Conservation (phyloP, 2,329 filamentous ascomycete genomes). For the Fusarium duplospermum region DNA sequence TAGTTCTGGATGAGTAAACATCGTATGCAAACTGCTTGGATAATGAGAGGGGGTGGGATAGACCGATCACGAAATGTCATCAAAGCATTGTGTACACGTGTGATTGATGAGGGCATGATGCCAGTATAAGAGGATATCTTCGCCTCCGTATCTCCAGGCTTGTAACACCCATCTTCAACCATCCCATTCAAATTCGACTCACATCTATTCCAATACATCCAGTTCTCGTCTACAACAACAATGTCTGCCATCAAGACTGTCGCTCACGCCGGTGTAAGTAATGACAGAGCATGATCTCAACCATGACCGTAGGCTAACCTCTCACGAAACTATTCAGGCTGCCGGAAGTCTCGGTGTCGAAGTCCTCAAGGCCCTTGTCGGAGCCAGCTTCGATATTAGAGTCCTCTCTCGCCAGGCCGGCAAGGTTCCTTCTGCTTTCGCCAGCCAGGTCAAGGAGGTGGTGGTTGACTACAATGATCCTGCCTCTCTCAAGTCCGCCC, state of each 20-base stretch:
- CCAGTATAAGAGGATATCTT: neutral
- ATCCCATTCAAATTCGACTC: neutral
- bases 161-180: neutral
- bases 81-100: neutral
- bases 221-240: neutral
- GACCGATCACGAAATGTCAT: slow-evolving; percentile 7
- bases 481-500: slow-evolving; percentile 5
- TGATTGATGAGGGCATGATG: neutral
- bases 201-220: neutral
- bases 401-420: slow-evolving; percentile 3
- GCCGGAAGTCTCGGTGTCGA: slow-evolving; percentile 6
- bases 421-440: slow-evolving; percentile 2
- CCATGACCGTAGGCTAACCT: neutral
- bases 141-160: neutral
- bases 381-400: neutral
- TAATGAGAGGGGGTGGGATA: slow-evolving; percentile 6
- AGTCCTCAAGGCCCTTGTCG: neutral
- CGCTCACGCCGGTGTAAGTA: slow-evolving; percentile 10
- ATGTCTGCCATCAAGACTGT: slow-evolving; percentile 9
- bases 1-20: neutral
- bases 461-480: slow-evolving; percentile 3
- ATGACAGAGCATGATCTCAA: neutral
- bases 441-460: slow-evolving; percentile 7
- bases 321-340: neutral
- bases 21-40: slow-evolving; percentile 1